Percentiles rank a stretch among this genome's conserved stretches.
Conservation (phyloP, 2,329 filamentous ascomycete species). For the Fusarium clavum region DNA sequence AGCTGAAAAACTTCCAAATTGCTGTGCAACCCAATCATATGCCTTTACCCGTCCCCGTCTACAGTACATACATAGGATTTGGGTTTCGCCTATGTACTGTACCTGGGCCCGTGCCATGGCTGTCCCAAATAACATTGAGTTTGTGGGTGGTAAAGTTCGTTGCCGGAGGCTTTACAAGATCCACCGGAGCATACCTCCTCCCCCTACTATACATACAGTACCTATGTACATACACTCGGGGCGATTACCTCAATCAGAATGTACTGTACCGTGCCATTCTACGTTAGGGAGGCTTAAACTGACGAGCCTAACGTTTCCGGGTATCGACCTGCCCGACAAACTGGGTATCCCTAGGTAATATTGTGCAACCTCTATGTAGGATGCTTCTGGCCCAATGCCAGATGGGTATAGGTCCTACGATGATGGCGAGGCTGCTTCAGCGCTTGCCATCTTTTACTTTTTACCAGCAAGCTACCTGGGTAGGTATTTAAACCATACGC, state of each 20-base stretch:
- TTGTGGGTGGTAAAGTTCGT: slow-evolving; percentile 24
- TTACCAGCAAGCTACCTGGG: neutral
- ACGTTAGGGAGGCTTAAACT: slow-evolving; percentile 17
- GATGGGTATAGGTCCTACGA: slow-evolving; percentile 3
- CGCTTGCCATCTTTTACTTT: slow-evolving; percentile 6
- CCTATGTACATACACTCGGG: neutral
- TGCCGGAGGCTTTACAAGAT: slow-evolving; percentile 17
- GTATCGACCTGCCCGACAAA: slow-evolving; percentile 10
- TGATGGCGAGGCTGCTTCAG: slow-evolving; percentile 27
- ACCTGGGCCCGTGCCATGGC: slow-evolving; percentile 7
- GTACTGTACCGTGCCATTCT: slow-evolving; percentile 14
- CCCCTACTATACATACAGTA: slow-evolving; percentile 18
- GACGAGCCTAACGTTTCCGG: slow-evolving; percentile 19
- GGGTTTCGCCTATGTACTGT: slow-evolving; percentile 17
- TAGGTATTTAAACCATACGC: slow-evolving; percentile 38
- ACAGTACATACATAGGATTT: neutral
- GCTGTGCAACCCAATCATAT: slow-evolving; percentile 11
- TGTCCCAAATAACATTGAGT: slow-evolving; percentile 6
- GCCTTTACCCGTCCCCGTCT: neutral
- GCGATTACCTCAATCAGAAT: neutral
- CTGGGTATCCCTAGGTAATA: slow-evolving; percentile 9
- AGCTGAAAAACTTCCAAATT: slow-evolving; percentile 13
- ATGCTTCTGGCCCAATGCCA: slow-evolving; percentile 17
- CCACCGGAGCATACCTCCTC: slow-evolving; percentile 11
- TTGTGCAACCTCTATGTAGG: slow-evolving; percentile 1